Conservation (phyloP, 108 stramenopile species). For the Aurantiochytrium sp. region DNA sequence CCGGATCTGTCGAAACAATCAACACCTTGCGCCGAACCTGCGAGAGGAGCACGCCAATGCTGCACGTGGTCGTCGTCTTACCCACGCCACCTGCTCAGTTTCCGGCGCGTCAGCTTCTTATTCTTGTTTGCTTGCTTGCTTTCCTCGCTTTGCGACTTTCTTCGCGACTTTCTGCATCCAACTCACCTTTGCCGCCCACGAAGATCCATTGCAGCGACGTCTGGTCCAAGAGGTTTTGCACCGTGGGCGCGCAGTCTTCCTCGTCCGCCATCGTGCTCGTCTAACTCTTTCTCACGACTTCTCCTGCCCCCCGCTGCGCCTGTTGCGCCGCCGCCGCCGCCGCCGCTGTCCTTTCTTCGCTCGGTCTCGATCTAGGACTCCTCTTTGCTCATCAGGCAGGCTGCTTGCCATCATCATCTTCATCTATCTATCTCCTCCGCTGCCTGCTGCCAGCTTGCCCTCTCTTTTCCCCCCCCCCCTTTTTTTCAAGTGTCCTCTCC, state of each 20-base stretch:
- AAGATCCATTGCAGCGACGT: constrained; percentile 94
- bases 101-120: background rate
- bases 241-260: background rate
- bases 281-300: too few relatives aligned
- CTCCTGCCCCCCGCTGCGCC: too few relatives aligned
- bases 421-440: too few relatives aligned
- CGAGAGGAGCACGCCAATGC: constrained; percentile 67
- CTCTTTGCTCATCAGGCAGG: background rate
- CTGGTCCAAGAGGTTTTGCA: constrained; percentile 87
- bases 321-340: background rate
- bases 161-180: too few relatives aligned
- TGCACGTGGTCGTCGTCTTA: constrained; percentile 95
- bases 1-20: constrained; percentile 94
- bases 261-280: background rate
- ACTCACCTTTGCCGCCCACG: constrained; percentile 86
- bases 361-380: background rate
- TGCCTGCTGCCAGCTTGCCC: too few relatives aligned
- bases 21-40: constrained; percentile 50
- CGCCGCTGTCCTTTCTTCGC: background rate
- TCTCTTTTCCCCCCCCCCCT: too few relatives aligned
- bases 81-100: constrained; percentile 70
- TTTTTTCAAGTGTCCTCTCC: background rate
- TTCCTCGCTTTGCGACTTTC: too few relatives aligned
- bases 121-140: too few relatives aligned
- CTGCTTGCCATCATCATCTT: too few relatives aligned